phyloP scores from a whole-genome alignment of 2,329 filamentous ascomycete genomes.

The Cercospora sp. region DNA sequence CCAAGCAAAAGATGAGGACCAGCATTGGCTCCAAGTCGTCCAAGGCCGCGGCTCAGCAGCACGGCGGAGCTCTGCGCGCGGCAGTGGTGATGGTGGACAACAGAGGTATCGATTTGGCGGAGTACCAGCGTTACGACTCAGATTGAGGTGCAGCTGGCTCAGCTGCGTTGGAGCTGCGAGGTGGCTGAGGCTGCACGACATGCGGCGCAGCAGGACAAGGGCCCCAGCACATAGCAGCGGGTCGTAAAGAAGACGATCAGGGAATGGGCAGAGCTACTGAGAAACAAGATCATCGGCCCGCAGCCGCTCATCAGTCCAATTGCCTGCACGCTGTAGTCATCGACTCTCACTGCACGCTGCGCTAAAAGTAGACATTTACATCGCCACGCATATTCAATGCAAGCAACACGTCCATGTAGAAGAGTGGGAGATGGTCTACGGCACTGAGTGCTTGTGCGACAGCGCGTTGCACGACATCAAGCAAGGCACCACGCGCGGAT shows the following conservation, averaged over 20 bases:
- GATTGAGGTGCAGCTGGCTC: not conserved
- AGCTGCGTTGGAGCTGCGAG: constrained; percentile 3
- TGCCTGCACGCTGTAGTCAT: not conserved
- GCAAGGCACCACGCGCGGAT: not conserved
- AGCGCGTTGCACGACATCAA: not conserved
- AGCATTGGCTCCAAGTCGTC: constrained; percentile 14
- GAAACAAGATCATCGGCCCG: not conserved
- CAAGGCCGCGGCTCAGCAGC: constrained; percentile 7
- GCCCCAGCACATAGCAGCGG: not conserved
- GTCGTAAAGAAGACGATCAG: not conserved
- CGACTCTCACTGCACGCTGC: not conserved
- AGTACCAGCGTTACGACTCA: constrained; percentile 13
- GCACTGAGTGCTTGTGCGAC: not conserved
- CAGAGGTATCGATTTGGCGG: constrained; percentile 14
- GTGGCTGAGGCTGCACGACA: constrained; percentile 9
- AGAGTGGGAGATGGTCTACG: not conserved
- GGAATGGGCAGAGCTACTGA: not conserved
- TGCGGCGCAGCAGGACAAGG: constrained; percentile 1
- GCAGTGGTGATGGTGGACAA: constrained; percentile 14
- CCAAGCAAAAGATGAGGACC: constrained; percentile 1
- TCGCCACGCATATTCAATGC: not conserved
- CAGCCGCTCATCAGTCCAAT: not conserved
- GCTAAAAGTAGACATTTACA: not conserved
- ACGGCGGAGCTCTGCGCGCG: not conserved
- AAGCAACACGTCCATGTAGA: not conserved